Evolutionary conservation across 148 eudicot species (phyloP).

Genomic region (Rhododendron vialii): DNA sequence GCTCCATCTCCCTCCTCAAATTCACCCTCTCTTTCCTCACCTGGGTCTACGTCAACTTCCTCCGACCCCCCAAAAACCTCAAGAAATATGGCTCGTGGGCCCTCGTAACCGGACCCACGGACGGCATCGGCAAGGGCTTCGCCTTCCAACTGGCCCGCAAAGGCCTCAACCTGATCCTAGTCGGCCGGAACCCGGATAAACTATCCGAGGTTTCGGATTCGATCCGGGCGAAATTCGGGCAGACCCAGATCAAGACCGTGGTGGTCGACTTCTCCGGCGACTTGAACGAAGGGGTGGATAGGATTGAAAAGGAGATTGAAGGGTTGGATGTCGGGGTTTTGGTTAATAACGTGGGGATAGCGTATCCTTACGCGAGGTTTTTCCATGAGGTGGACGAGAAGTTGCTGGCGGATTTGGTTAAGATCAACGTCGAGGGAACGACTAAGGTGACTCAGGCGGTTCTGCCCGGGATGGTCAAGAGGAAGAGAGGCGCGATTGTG

Average conservation of each 20-base stretch:
- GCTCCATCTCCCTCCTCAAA: conserved; percentile 32
- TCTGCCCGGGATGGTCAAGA: conserved; percentile 59
- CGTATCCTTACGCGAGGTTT: conserved; percentile 51
- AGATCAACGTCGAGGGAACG: conserved; percentile 54
- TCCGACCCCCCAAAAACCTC: conserved; percentile 70
- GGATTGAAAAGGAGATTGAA: conserved; percentile 38
- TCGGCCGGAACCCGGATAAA: conserved; percentile 77
- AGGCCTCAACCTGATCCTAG: conserved; percentile 70
- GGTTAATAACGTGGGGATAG: conserved; percentile 66
- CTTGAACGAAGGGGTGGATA: conserved; percentile 32
- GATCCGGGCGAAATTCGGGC: conserved; percentile 40
- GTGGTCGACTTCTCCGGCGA: conserved; percentile 68
- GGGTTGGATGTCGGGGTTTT: conserved; percentile 71
- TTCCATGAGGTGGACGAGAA: conserved; percentile 57
- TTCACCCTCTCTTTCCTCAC: conserved; percentile 39
- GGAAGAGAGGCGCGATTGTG: conserved; percentile 65
- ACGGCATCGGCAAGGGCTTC: conserved; percentile 87
- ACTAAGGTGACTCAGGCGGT: conserved; percentile 69
- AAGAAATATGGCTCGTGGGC: conserved; percentile 98
- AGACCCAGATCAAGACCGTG: conserved; percentile 46
- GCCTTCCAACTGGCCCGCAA: conserved; percentile 76
- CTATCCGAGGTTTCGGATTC: conserved; percentile 56
- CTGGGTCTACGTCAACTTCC: conserved; percentile 73
- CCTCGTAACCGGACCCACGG: conserved; percentile 85
- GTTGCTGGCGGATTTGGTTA: conserved; percentile 39